Base-by-base conservation (phyloP, 2,329 filamentous ascomycete genomes). In the Cladosporium sp. region DNA sequence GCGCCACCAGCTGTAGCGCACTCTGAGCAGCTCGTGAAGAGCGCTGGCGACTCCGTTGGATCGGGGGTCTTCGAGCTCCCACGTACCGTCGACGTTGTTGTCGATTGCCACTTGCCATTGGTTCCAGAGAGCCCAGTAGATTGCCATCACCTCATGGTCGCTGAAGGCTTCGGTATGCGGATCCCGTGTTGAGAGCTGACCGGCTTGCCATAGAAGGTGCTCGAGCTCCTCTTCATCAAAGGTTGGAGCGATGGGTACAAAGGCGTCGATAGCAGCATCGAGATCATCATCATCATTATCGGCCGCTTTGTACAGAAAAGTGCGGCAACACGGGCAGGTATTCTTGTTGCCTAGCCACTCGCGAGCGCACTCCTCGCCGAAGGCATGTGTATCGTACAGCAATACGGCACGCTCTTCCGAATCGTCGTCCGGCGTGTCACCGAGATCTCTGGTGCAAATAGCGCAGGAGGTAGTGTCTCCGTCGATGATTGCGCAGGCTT, bases 381-480 rank as follows among this genome's bases (percentile, higher is more conserved):
- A 64, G 0, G 21, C 23, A 21, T 64, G 62, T 11, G 35, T 57
- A 14, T 64, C 44, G 26, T 64, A 53, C 12, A 64, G 62, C 18
- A 58, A n/a, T 6, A 64, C 62, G 29, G 62, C 52, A n/a, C 21
- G 29, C 21, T 62, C 59, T 14, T 37, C 31, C 3, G 18, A 21
- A 12, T n/a, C 44, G 31, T 28, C 28, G 21, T 23, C 10, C 14
- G 26, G 33, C 5, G 26, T 21, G 52, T 57, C 37, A 14, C 28
- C 37, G 33, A 31, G 50, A 14, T 33, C 21, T 21, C 23, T 26
- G 7, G 33, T 49, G 52, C 62, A 64, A 23, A 64, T 64, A 21
- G 35, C 23, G 33, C 62, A 64, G 12, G 14, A 44, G 1, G 46
- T 23, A 2, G 31, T 52, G 21, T 62, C 46, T n/a, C 31, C 28